Conservation (phyloP, 768 basidiomycete genomes). For the Tremella mesenterica region DNA sequence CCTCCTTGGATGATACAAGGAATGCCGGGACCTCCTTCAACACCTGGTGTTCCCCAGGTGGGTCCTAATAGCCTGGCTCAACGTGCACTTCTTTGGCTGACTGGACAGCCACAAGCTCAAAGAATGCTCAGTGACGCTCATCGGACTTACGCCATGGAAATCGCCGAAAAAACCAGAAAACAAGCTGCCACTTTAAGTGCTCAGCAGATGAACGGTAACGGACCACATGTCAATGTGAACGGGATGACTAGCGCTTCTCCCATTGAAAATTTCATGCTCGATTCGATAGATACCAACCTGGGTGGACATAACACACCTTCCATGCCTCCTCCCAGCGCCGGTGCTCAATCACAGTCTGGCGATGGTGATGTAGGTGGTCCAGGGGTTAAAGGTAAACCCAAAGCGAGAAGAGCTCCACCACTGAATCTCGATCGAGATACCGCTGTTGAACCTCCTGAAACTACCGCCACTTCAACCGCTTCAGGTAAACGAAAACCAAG, state of each 20-base stretch:
- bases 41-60: not conserved
- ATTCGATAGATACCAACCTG: too few species aligned
- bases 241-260: not conserved
- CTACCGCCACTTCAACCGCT: not conserved
- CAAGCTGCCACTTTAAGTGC: not conserved
- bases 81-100: not conserved
- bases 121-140: too few species aligned
- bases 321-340: not conserved
- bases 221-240: too few species aligned
- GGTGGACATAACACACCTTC: not conserved
- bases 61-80: not conserved
- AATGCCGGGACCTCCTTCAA: not conserved
- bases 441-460: not conserved
- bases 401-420: not conserved
- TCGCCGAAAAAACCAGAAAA: not conserved
- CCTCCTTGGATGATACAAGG: not conserved
- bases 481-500: not conserved
- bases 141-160: not conserved
- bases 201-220: too few species aligned
- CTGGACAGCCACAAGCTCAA: not conserved
- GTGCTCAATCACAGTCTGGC: too few species aligned
- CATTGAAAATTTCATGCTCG: not conserved
- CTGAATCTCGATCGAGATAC: not conserved
- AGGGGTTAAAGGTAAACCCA: too few species aligned
- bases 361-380: too few species aligned